Evolutionary conservation across 2,329 filamentous ascomycete genomes (phyloP), one percentile per base, ranked within the genome.

Genomic region (Penicillium griseofulvum): DNA sequence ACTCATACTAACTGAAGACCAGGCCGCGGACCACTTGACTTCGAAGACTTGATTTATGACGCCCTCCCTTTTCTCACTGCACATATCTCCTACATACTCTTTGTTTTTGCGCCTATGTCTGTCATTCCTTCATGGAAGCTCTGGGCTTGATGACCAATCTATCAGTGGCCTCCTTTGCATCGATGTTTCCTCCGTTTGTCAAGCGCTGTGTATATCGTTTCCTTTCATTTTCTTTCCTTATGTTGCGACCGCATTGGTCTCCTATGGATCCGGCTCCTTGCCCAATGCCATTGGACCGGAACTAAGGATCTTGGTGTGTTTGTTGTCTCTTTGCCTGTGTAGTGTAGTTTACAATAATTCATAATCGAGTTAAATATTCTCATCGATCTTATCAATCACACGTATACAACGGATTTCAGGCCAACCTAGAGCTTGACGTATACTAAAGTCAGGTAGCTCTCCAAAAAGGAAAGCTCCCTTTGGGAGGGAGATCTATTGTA

Each of bases 11-110:
- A 60, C 44, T 52, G 5, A 11, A 39, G 38, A 47, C 7, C 45
- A 76, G 74, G 74, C 74, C 22, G 73, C 68, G 22, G 74, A 76
- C 54, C 69, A 71, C 58, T 59, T 76, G 52, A 74, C 74, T 36
- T 75, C 74, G n/a, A 75, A 74, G 59, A 61, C 71, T 36, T 76
- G 61, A 70, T 60, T 60, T 16, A 47, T 56, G 49, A 59, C 52
- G 46, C 45, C 37, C 37, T 34, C 46, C 48, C 37, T 51, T 34
- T 60, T 34, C 43, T 33, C 47, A 45, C 33, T 54, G 64, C 61
- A 63, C 63, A 67, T 66, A 65, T 58, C 56, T 59, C 56, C 44
- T 55, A 64, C 54, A 58, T 63, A 57, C 50, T 41, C 42, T 38
- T 57, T 49, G 60, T 19, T 49, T 61, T 54, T 55, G 31, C 47